Base-by-base conservation (phyloP, 805 yeast genomes). In the Candida tallmaniae region DNA sequence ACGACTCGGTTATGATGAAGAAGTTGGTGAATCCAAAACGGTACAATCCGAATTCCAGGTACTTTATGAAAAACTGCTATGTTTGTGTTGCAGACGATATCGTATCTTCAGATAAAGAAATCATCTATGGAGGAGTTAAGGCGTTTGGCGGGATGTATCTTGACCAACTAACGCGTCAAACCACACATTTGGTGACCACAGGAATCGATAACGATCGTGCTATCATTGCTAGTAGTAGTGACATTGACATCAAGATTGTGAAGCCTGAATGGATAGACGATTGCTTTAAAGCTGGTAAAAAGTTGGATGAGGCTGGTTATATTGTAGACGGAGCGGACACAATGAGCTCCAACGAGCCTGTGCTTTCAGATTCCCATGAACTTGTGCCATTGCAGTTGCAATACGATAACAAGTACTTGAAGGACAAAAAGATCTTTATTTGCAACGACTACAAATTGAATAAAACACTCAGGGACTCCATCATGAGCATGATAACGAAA, bases 191-290 rank as follows among this genome's bases (percentile, higher is more conserved):
- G 23, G 62, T 90, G 14, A 74, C 90, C 0, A 50, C 56, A 4
- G 75, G 74, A 42, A 51, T 60, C 23, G 55, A 73, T 3, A 74
- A 76, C 35, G 83, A 77, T 34, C 77, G 77, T 39, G 73, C 80
- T 30, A 66, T 76, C 24, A 65, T 74, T 17, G 86, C 84, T 1
- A 62, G 67, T 3, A 58, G 70, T 30, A 56, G 56, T 10, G 45
- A 40, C 11, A 54, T 64, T 23, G 54, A 64, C 23, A 78, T 83
- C 23, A 67, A 72, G 31, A 69, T 80, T 11, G 93, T 89, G 3
- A 63, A 72, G 3, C 94, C 96, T 0, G 74, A 77, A 14, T 90
- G 96, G 96, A 57, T 89, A 10, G 79, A 80, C 33, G 83, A 75
- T 39, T 81, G 89, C 50, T 62, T 84, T 41, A 74, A 71, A 35